Percentiles rank a stretch among this genome's conserved stretches.
Conservation (phyloP, 495 filamentous ascomycete genomes). For the Apiosordaria backusii region DNA sequence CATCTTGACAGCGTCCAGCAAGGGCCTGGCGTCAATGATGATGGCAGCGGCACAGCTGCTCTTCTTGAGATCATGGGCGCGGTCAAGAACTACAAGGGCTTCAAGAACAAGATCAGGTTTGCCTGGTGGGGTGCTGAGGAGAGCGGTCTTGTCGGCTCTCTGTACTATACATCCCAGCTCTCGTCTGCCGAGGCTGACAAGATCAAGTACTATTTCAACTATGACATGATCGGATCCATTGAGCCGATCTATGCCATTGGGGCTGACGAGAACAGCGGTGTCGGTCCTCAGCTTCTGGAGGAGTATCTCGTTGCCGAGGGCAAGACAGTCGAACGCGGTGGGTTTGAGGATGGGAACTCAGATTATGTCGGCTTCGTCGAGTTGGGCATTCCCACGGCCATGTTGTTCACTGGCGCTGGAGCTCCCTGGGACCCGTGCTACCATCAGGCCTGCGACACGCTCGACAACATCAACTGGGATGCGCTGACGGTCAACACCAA, state of each 20-base stretch:
- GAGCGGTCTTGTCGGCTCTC: conserved; percentile 59
- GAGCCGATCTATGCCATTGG: conserved; percentile 61
- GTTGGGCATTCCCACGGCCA: conserved; percentile 56
- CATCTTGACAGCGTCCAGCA: conserved; percentile 67
- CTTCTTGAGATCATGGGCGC: conserved; percentile 60
- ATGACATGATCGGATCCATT: conserved; percentile 76
- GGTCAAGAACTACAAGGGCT: conserved; percentile 57
- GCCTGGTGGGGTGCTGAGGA: conserved; percentile 69
- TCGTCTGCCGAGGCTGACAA: conserved; percentile 45
- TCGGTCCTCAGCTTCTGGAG: conserved; percentile 27
- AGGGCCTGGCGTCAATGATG: conserved; percentile 48
- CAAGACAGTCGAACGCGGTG: conserved; percentile 28
- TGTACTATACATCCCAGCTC: conserved; percentile 50
- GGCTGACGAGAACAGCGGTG: conserved; percentile 39
- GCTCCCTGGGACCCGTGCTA: conserved; percentile 60
- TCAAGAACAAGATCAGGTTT: conserved; percentile 60
- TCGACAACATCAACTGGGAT: conserved; percentile 56
- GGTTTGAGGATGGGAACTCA: conserved; percentile 55
- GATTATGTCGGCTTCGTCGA: conserved; percentile 67
- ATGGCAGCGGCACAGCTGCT: conserved; percentile 53
- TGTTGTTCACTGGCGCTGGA: conserved; percentile 63
- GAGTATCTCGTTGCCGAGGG: conserved; percentile 33
- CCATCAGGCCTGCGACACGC: conserved; percentile 56
- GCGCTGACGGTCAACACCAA: conserved; percentile 58
- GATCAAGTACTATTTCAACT: conserved; percentile 68